A percentile compares a stretch with the other conserved stretches of the same genome.
Conservation (phyloP, 75 land plant genomes). For the Cryptomeria japonica region DNA sequence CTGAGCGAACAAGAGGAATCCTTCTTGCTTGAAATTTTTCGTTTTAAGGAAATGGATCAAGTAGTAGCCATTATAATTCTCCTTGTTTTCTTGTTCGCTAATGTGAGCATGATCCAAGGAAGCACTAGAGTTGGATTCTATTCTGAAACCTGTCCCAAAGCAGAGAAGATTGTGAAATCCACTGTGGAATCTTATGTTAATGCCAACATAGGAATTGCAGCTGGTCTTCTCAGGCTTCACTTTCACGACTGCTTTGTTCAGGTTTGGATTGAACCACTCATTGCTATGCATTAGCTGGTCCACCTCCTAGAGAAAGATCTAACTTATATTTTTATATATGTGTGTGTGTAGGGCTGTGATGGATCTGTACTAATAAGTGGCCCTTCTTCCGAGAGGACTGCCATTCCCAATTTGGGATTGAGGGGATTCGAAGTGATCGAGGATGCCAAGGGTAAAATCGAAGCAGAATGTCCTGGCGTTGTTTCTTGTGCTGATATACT, state of each 20-base stretch:
- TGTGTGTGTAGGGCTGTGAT: slow-evolving; percentile 65
- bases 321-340: too few species aligned
- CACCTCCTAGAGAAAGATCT: too few species aligned
- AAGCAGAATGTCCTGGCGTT: slow-evolving; percentile 59
- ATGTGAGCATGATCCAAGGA: background rate
- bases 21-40: too few species aligned
- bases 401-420: slow-evolving; percentile 33
- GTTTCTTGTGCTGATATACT: slow-evolving; percentile 85
- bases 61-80: too few species aligned
- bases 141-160: background rate
- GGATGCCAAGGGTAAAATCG: slow-evolving; percentile 58
- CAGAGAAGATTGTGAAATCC: background rate
- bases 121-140: background rate
- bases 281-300: too few species aligned
- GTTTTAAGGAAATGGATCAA: too few species aligned
- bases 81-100: too few species aligned
- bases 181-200: background rate
- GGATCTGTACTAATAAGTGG: slow-evolving; percentile 62
- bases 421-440: slow-evolving; percentile 72
- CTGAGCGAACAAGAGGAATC: too few species aligned
- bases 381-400: slow-evolving; percentile 42
- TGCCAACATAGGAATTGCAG: background rate
- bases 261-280: too few species aligned
- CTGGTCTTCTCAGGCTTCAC: background rate
- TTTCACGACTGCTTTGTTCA: background rate